These are phyloP conservation scores for Moricandia moricandioides DNA, from an alignment of 345 rosid species.

Conservation along the genomic window DNA sequence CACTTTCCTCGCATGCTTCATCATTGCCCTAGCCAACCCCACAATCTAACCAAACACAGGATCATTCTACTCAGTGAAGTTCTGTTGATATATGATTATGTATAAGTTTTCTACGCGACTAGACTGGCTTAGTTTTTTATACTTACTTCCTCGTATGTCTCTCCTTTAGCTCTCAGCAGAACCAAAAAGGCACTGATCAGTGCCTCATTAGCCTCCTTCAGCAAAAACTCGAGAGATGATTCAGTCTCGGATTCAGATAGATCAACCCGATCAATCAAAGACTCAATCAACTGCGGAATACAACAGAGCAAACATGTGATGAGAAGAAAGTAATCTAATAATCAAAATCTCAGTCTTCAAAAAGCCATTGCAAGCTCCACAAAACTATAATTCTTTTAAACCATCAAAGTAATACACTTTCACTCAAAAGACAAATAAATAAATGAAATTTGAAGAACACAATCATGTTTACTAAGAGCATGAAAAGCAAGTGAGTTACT, in stretches of 20 bases:
- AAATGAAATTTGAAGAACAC: background rate
- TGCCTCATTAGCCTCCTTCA: conserved; percentile 59
- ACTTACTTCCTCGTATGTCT: conserved; percentile 84
- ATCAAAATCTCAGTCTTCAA: background rate
- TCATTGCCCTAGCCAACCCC: conserved; percentile 85
- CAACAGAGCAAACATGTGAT: conserved; percentile 16
- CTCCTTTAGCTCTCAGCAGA: conserved; percentile 90
- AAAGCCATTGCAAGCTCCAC: background rate
- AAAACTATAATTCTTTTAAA: background rate
- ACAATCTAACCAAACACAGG: conserved; percentile 49
- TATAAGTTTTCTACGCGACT: background rate
- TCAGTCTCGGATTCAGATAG: conserved; percentile 76
- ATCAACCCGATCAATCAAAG: conserved; percentile 62
- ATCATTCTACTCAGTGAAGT: background rate
- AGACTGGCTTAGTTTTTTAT: background rate
- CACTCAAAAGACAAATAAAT: background rate
- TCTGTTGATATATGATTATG: background rate
- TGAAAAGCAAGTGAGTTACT: conserved; percentile 10
- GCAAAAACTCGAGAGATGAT: conserved; percentile 60
- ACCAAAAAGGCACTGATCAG: conserved; percentile 88
- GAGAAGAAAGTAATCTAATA: background rate
- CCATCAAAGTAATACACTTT: background rate
- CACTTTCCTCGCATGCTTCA: conserved; percentile 71
- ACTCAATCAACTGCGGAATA: conserved; percentile 54
- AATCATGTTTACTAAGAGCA: conserved; percentile 2